Base-by-base conservation (phyloP, 2,329 filamentous ascomycete genomes). In the Grosmannia serpens region DNA sequence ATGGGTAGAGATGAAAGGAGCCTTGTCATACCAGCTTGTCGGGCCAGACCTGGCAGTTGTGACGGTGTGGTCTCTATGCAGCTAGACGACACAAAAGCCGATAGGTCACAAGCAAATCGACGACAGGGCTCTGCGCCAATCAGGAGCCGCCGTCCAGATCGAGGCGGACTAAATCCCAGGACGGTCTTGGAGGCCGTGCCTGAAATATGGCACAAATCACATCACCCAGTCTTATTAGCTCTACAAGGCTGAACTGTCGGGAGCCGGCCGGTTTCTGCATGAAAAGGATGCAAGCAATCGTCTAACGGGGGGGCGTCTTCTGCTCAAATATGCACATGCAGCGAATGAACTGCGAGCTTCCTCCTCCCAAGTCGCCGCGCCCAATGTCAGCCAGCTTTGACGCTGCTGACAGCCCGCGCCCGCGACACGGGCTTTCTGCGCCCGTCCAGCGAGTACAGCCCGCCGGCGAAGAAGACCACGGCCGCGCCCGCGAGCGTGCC, bases 391-490 rank as follows among this genome's bases (percentile, higher is more conserved):
- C 61, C 68, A 27, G 61, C 62, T 59, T 70, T 70, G 55, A 65
- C 63, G 53, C 65, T 64, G 53, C 65, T 64, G 5, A 59, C 61
- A 3, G 64, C 61, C 53, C 69, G 66, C 44, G 66, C 64, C 56
- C 69, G 69, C 5, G 63, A 56, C 8, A 67, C 58, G 29, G 70
- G 64, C 62, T 72, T 74, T 65, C 71, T 71, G 49, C 70, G 69
- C 57, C 78, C 75, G 63, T 95, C 91, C 66, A 91, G 80, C 2
- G 89, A 91, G 74, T 99, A 99, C 62, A 97, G 70, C 0, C 86
- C 92, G n/a, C 91, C 94, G 0, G 90, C 89, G 17, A 87, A 82
- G 73, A 97, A 99, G 9, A 99, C 94, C 62, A 97, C 77, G 6
- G 83, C 76, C 0, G 92, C 91, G 3, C 94, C 94, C 5, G 89